Evolutionary conservation across 2,329 filamentous ascomycete genomes (phyloP).

Genomic region (Dryadomyces quercivorus): DNA sequence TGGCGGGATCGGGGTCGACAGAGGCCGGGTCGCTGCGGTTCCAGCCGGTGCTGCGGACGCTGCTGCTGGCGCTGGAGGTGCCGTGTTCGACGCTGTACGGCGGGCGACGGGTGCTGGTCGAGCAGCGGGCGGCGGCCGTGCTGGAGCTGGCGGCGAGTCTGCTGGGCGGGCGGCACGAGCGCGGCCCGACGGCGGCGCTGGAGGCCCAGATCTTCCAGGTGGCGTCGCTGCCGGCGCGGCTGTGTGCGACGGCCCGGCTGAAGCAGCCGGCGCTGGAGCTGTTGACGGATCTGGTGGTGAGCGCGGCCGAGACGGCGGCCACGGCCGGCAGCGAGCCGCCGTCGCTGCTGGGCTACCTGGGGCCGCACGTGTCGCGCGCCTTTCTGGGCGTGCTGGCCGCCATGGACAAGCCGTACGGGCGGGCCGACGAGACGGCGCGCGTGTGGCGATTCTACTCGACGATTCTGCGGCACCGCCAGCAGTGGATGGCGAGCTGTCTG

Average conservation of each 20-base stretch:
- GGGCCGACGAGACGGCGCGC: slow-evolving; percentile 49
- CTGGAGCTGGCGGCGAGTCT: slow-evolving; percentile 57
- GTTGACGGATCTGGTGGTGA: slow-evolving; percentile 60
- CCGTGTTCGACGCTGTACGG: slow-evolving; percentile 52
- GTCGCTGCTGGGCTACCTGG: slow-evolving; percentile 86
- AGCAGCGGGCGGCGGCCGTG: slow-evolving; percentile 50
- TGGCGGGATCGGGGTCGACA: slow-evolving; percentile 45
- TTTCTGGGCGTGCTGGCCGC: slow-evolving; percentile 70
- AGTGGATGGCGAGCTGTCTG: slow-evolving; percentile 91
- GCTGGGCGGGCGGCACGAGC: slow-evolving; percentile 45
- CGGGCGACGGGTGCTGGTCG: slow-evolving; percentile 40
- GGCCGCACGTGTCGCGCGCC: slow-evolving; percentile 67
- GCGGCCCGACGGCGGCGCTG: slow-evolving; percentile 53
- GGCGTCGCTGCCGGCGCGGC: slow-evolving; percentile 60
- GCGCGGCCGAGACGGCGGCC: slow-evolving; percentile 49
- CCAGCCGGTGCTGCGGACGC: slow-evolving; percentile 61
- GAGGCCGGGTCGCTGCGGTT: slow-evolving; percentile 52
- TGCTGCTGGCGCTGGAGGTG: slow-evolving; percentile 48
- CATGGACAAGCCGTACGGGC: slow-evolving; percentile 62
- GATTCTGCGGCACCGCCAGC: slow-evolving; percentile 79
- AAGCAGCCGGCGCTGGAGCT: slow-evolving; percentile 54
- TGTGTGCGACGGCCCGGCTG: slow-evolving; percentile 54
- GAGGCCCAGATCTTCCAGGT: slow-evolving; percentile 73
- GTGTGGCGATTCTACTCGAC: slow-evolving; percentile 82
- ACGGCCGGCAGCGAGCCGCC: slow-evolving; percentile 58